Evolutionary conservation across 2,329 filamentous ascomycete species (phyloP).

Genomic region (Aspergillus pseudotamarii): DNA sequence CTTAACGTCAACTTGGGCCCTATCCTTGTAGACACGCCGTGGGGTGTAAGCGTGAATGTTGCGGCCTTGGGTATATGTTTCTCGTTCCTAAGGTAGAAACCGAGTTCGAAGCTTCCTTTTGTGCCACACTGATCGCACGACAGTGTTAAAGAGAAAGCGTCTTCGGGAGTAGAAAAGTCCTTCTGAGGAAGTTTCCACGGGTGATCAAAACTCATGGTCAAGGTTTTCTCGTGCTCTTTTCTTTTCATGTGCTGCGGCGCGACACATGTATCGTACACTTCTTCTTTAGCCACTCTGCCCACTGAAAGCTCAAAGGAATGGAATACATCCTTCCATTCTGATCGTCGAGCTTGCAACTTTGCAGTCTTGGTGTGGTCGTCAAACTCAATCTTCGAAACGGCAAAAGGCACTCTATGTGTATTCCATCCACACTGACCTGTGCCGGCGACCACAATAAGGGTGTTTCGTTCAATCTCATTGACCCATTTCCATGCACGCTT

Average conservation of each 20-base stretch:
- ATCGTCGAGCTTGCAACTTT: slow-evolving; percentile 18
- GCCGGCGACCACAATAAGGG: slow-evolving; percentile 25
- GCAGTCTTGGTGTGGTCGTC: slow-evolving; percentile 17
- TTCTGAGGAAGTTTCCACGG: slow-evolving; percentile 12
- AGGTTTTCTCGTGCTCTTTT: slow-evolving; percentile 14
- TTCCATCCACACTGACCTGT: slow-evolving; percentile 28
- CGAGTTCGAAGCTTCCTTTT: slow-evolving; percentile 24
- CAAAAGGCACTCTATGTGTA: slow-evolving; percentile 21
- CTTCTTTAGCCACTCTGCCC: slow-evolving; percentile 8
- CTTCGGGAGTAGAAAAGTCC: slow-evolving; percentile 15
- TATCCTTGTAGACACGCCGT: slow-evolving; percentile 20
- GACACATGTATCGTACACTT: not conserved
- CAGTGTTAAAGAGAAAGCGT: slow-evolving; percentile 12
- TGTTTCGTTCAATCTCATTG: slow-evolving; percentile 20
- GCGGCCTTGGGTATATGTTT: slow-evolving; percentile 16
- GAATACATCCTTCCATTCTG: slow-evolving; percentile 23
- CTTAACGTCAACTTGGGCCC: slow-evolving; percentile 21
- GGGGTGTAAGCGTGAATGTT: slow-evolving; percentile 17
- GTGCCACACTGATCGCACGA: slow-evolving; percentile 23
- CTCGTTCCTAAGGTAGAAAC: slow-evolving; percentile 20
- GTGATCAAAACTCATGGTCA: slow-evolving; percentile 21
- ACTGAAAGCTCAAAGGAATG: slow-evolving; percentile 25
- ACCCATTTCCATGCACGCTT: slow-evolving; percentile 25
- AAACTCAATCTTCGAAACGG: slow-evolving; percentile 22
- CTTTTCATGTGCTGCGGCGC: not conserved